Evolutionary conservation across 352 stramenopile species (phyloP).

Genomic region (Pythium folliculosum): DNA sequence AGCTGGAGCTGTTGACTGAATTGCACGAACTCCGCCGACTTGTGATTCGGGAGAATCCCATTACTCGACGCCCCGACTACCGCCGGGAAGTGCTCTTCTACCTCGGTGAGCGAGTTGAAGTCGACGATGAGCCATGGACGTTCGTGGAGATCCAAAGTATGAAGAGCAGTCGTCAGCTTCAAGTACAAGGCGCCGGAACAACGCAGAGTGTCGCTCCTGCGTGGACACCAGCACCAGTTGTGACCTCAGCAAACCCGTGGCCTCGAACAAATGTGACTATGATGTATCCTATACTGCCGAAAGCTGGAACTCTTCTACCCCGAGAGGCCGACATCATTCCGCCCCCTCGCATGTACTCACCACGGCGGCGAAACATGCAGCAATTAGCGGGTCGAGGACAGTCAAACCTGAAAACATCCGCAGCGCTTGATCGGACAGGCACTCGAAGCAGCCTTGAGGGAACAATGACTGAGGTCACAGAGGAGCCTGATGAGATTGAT

Average conservation of each 20-base stretch:
- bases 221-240: background rate
- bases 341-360: slow-evolving; percentile 22
- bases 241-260: background rate
- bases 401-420: background rate
- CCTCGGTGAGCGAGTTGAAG: slow-evolving; percentile 58
- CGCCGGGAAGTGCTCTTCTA: slow-evolving; percentile 82
- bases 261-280: slow-evolving; percentile 10
- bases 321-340: slow-evolving; percentile 22
- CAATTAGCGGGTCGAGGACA: background rate
- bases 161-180: slow-evolving; percentile 59
- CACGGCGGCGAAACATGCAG: slow-evolving; percentile 11
- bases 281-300: slow-evolving; percentile 23
- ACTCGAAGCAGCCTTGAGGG: slow-evolving; percentile 22
- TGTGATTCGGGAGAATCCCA: slow-evolving; percentile 76
- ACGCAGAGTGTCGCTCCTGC: background rate
- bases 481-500: slow-evolving; percentile 5
- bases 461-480: slow-evolving; percentile 21
- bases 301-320: slow-evolving; percentile 3
- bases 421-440: slow-evolving; percentile 8
- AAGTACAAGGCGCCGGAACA: background rate
- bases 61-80: slow-evolving; percentile 72
- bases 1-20: slow-evolving; percentile 53
- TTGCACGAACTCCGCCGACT: slow-evolving; percentile 46
- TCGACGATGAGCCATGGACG: slow-evolving; percentile 69
- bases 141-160: slow-evolving; percentile 68